Conservation (phyloP, 441 rosid species). For the Pelargonium myrrhifolium region DNA sequence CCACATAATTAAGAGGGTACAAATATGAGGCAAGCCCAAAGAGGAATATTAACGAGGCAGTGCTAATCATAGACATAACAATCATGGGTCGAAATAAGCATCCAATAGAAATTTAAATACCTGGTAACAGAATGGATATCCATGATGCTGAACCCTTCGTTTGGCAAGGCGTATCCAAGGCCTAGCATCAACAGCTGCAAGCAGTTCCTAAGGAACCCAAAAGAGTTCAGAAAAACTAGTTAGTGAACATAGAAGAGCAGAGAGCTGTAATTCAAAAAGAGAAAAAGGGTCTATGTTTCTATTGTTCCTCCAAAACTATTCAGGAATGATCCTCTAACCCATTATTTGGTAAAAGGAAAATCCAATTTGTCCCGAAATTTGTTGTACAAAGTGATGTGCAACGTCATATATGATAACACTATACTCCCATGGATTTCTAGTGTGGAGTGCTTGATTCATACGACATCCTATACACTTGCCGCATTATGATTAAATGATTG, state of each 20-base stretch:
- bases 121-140: conserved; percentile 77
- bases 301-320: no score
- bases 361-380: no score
- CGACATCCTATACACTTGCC: no score
- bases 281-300: neutral
- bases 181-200: conserved; percentile 68
- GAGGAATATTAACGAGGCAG: neutral
- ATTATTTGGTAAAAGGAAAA: no score
- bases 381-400: no score
- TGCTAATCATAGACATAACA: neutral
- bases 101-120: conserved; percentile 21
- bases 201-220: conserved; percentile 47
- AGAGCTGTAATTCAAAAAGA: neutral
- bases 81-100: neutral
- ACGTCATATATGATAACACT: no score
- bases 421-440: no score
- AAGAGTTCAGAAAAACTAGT: neutral
- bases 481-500: no score
- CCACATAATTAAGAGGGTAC: neutral
- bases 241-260: neutral
- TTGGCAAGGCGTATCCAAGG: conserved; percentile 75
- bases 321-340: no score
- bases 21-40: neutral
- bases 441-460: no score
- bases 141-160: conserved; percentile 93